These are phyloP conservation scores for Penicillium nucicola DNA, from an alignment of 495 filamentous ascomycete genomes.

Conservation along the genomic window DNA sequence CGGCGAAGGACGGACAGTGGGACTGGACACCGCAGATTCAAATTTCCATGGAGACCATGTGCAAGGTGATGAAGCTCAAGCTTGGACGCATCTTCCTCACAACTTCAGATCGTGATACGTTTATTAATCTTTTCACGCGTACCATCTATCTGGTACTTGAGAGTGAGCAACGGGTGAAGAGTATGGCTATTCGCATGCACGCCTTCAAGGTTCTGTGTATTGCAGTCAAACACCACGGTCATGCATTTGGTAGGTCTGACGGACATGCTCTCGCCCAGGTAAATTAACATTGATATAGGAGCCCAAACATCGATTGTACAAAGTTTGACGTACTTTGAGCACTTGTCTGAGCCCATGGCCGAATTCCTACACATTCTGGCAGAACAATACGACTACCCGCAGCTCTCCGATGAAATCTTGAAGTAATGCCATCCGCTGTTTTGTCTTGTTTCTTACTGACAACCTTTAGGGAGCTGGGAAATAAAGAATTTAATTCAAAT, in stretches of 20 bases:
- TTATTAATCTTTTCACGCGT: constrained; percentile 88
- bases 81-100: constrained; percentile 89
- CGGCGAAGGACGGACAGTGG: constrained; percentile 73
- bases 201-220: constrained; percentile 95
- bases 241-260: constrained; percentile 74
- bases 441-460: constrained; percentile 19
- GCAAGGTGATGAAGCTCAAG: constrained; percentile 91
- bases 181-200: constrained; percentile 88
- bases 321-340: constrained; percentile 96
- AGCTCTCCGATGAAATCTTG: constrained; percentile 90
- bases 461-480: constrained; percentile 72
- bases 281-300: constrained; percentile 49
- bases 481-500: constrained; percentile 96
- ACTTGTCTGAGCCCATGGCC: constrained; percentile 97
- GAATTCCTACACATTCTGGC: constrained; percentile 95
- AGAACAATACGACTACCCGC: constrained; percentile 97
- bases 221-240: constrained; percentile 96
- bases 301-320: constrained; percentile 98
- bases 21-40: constrained; percentile 87
- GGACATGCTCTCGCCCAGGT: background rate
- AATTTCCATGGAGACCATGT: constrained; percentile 87
- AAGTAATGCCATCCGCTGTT: constrained; percentile 33
- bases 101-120: constrained; percentile 94
- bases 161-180: constrained; percentile 91
- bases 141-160: constrained; percentile 92